phyloP scores from a whole-genome alignment of 495 filamentous ascomycete species.

The Podospora bellae-mahoneyi region DNA sequence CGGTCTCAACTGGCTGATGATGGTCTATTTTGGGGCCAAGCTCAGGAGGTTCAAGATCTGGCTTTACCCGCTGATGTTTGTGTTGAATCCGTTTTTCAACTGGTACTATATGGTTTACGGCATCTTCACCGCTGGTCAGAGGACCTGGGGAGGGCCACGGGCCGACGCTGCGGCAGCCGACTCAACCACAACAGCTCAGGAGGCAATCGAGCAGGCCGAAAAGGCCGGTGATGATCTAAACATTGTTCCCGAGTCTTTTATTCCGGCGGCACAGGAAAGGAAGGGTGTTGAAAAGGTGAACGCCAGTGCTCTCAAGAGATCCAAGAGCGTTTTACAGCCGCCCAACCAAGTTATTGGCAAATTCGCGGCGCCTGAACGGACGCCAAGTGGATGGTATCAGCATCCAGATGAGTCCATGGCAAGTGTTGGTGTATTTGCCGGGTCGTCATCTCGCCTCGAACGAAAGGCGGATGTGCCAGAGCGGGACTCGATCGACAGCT shows the following conservation, averaged over 20 bases:
- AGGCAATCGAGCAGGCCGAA: constrained; percentile 78
- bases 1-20: constrained; percentile 90
- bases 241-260: constrained; percentile 86
- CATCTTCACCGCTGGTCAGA: constrained; percentile 87
- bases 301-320: constrained; percentile 32
- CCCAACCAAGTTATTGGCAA: constrained; percentile 69
- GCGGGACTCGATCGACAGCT: constrained; percentile 69
- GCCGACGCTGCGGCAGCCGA: constrained; percentile 88
- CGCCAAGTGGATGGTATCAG: constrained; percentile 59
- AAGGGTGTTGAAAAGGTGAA: constrained; percentile 35
- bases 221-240: constrained; percentile 86
- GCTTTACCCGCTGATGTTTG: constrained; percentile 94
- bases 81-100: constrained; percentile 95
- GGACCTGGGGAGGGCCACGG: constrained; percentile 94
- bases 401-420: constrained; percentile 60
- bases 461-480: constrained; percentile 48
- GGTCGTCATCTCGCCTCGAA: constrained; percentile 19
- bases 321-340: constrained; percentile 61
- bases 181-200: constrained; percentile 69
- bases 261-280: constrained; percentile 57
- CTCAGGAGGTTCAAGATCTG: constrained; percentile 87
- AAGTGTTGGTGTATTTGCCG: constrained; percentile 43
- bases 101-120: constrained; percentile 95
- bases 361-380: constrained; percentile 59
- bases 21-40: constrained; percentile 91